Base-by-base conservation (phyloP, 768 basidiomycete genomes). In the Trametes meyenii region DNA sequence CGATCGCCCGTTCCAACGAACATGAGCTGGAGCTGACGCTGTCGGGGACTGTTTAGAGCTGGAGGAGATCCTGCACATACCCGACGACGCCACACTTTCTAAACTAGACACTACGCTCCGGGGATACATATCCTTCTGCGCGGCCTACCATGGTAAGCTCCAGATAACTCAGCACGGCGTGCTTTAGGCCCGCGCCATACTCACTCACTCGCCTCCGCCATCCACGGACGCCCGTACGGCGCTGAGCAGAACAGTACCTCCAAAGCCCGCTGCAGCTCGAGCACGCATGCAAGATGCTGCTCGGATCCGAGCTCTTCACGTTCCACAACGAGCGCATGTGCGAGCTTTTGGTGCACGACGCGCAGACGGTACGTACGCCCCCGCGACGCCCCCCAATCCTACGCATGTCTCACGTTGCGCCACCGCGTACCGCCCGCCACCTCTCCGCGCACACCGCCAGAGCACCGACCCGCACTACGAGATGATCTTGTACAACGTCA, bases 301-400 rank as follows among this genome's bases (percentile, higher is more conserved):
- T 96, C 43, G 84, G 86, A 55, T 94, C 92, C 0, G 94, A 96
- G 69, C 81, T 98, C 42, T 97, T 98, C 68, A 74, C 83, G 2
- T 96, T 91, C 69, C 94, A 98, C 73, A 94, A 92, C 3, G 94
- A 95, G 70, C 80, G 96, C 36, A 96, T 96, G 92, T 85, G 88
- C 57, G 90, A 93, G 65, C 82, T 90, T 43, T 77, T 94, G 50
- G 77, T 89, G 39, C 81, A 87, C 50, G 87, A 92, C 67, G 83
- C 84, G 13, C 81, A 83, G 71, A 78, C 80, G 70, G 90, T 94
- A 70, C 69, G 86, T 73, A 12, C 50, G 29, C 10, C 24, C 11
- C 17, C 4, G 33, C 23, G 10, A 17, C 0, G 2, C 35, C 26
- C 14, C n/a, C 24, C 55, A 16, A 24, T 19, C 24, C 38, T 35